Evolutionary conservation across 169 alveolate species (phyloP), one percentile per base, ranked within the genome.

Genomic region (Plasmodium sp.): DNA sequence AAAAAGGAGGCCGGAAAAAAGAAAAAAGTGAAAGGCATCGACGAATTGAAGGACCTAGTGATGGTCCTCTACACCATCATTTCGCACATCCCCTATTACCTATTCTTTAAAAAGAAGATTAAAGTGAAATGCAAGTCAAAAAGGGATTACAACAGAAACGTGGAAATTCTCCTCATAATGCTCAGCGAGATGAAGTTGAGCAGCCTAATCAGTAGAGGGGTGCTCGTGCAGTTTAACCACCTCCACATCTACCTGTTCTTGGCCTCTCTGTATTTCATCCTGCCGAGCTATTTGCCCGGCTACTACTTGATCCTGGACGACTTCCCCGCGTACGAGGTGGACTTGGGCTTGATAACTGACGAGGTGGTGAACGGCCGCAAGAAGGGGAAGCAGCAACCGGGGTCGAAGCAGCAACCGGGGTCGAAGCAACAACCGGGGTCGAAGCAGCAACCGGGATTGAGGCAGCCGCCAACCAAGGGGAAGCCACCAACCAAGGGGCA

Each of bases 51-150:
- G 36, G 90, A 90, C 83, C 73, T 90, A 62, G 94, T 90, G 3
- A 80, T 90, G 36, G 67, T 90, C 14, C 45, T 90, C 22, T 90
- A 90, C 74, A 90, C 94, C 10, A 54, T 90, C 67, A 90, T 90
- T 62, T 90, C 94, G 18, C 94, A 90, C 80, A 80, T 90, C 72
- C 94, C 94, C 36, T 74, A 90, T 56, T 90, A 58, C 54, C 83
- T 90, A 80, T 90, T 90, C 73, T 90, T 90, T 90, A 90, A 90
- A 80, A 90, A 90, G 18, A 90, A 90, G 80, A 90, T 90, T 27
- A 90, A 90, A 80, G 14, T 33, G 22, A 41, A 80, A 2, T 90
- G 94, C 72, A 90, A 80, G 80, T 45, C 83, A 22, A 67, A 33
- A 62, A 90, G 51, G 62, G 94, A 90, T 22, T 90, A 90, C 43